Evolutionary conservation across 2,329 filamentous ascomycete species (phyloP).

Genomic region (Ilyonectria mors-panacis): DNA sequence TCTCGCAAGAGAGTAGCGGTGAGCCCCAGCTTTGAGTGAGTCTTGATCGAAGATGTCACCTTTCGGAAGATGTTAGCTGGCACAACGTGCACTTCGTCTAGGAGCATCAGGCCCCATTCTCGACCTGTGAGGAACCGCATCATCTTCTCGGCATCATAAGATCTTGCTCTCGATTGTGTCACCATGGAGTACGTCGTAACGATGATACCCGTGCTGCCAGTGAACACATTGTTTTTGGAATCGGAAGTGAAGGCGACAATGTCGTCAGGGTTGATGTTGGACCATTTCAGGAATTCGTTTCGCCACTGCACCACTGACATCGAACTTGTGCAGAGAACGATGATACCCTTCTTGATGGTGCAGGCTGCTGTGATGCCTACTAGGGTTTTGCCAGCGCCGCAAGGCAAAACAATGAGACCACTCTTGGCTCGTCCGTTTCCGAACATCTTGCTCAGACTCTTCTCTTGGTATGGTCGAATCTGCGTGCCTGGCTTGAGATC

Average conservation of each 20-base stretch:
- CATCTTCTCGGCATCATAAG: conserved; percentile 95
- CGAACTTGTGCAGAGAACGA: conserved; percentile 95
- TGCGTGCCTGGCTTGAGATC: conserved; percentile 90
- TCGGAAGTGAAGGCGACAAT: conserved; percentile 96
- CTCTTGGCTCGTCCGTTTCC: conserved; percentile 97
- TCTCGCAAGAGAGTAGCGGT: conserved; percentile 95
- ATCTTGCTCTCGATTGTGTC: conserved; percentile 88
- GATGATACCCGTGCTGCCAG: conserved; percentile 93
- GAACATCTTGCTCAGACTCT: conserved; percentile 99
- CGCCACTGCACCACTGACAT: conserved; percentile 99
- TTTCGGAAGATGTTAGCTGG: conserved; percentile 96
- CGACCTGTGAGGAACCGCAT: conserved; percentile 92
- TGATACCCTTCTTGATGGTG: conserved; percentile 96
- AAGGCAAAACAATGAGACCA: conserved; percentile 96
- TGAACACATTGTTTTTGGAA: conserved; percentile 84
- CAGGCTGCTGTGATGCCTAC: conserved; percentile 99
- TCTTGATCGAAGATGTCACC: conserved; percentile 93
- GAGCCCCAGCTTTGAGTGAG: conserved; percentile 93
- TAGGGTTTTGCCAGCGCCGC: conserved; percentile 95
- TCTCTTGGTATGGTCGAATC: conserved; percentile 96
- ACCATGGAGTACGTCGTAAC: conserved; percentile 99
- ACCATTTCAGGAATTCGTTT: conserved; percentile 98
- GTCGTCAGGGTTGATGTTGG: conserved; percentile 91
- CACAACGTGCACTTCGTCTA: conserved; percentile 98
- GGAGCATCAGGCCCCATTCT: conserved; percentile 97